These are phyloP conservation scores for Eustoma russellianum DNA, from an alignment of 257 asterid species.

Conservation along the genomic window DNA sequence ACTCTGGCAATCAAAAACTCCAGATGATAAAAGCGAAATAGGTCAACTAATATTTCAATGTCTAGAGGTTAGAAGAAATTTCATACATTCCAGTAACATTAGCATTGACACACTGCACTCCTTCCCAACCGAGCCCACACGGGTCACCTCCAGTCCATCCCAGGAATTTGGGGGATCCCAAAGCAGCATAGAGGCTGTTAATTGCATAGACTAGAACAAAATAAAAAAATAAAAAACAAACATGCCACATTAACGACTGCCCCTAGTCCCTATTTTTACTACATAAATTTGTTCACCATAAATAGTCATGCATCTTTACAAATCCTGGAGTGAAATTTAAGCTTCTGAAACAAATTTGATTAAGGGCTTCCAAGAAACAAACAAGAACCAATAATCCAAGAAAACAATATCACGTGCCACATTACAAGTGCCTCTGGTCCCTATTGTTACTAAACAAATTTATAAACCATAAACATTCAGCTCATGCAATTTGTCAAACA, in stretches of 20 bases:
- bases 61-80: background rate
- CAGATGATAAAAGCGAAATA: background rate
- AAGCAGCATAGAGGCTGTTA: conserved; percentile 49
- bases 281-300: too few relatives aligned
- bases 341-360: background rate
- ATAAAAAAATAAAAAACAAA: background rate
- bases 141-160: conserved; percentile 97
- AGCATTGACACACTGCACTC: conserved; percentile 72
- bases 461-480: too few relatives aligned
- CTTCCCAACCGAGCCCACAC: conserved; percentile 80
- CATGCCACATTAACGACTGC: background rate
- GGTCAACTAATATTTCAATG: background rate
- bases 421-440: background rate
- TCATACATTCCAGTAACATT: conserved; percentile 73
- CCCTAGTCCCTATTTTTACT: too few relatives aligned
- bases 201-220: conserved; percentile 64
- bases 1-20: conserved; percentile 29
- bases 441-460: too few relatives aligned
- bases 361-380: background rate
- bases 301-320: background rate
- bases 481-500: background rate
- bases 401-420: conserved; percentile 32
- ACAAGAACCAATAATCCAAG: too few relatives aligned
- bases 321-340: too few relatives aligned
- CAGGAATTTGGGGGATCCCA: conserved; percentile 58